Evolutionary conservation across 2,329 filamentous ascomycete genomes (phyloP).

Genomic region (Pezicula radicicola): DNA sequence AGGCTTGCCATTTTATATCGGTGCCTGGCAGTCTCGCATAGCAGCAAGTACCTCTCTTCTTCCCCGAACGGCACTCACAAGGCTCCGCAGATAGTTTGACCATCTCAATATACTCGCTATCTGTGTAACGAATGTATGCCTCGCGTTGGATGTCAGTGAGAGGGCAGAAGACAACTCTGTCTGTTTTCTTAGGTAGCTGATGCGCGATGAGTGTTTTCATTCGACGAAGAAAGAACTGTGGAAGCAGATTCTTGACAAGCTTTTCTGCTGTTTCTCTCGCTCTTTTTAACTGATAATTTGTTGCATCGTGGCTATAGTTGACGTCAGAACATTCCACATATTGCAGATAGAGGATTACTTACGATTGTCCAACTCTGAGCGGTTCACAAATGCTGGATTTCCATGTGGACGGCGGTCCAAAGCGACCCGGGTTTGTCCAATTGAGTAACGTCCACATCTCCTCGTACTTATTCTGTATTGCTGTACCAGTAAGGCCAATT

Average conservation of each 20-base stretch:
- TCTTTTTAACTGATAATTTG: constrained; percentile 73
- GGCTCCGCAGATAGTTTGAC: constrained; percentile 65
- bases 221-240: constrained; percentile 83
- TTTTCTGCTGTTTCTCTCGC: constrained; percentile 80
- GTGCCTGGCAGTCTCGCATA: constrained; percentile 48
- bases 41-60: constrained; percentile 81
- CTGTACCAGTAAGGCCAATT: constrained; percentile 90
- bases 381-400: constrained; percentile 73
- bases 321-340: neutral
- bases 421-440: constrained; percentile 85
- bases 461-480: constrained; percentile 97
- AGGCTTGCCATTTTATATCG: constrained; percentile 48
- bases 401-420: constrained; percentile 72
- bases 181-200: constrained; percentile 91
- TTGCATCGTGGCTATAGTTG: constrained; percentile 69
- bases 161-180: constrained; percentile 92
- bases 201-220: constrained; percentile 92
- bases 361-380: constrained; percentile 79
- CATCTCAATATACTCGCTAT: constrained; percentile 64
- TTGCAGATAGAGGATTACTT: constrained; percentile 2
- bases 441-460: constrained; percentile 95
- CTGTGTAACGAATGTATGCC: constrained; percentile 82
- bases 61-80: constrained; percentile 69
- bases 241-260: constrained; percentile 82
- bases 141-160: constrained; percentile 76